phyloP scores from a whole-genome alignment of 805 yeast species.

The Lachancea cidri region DNA sequence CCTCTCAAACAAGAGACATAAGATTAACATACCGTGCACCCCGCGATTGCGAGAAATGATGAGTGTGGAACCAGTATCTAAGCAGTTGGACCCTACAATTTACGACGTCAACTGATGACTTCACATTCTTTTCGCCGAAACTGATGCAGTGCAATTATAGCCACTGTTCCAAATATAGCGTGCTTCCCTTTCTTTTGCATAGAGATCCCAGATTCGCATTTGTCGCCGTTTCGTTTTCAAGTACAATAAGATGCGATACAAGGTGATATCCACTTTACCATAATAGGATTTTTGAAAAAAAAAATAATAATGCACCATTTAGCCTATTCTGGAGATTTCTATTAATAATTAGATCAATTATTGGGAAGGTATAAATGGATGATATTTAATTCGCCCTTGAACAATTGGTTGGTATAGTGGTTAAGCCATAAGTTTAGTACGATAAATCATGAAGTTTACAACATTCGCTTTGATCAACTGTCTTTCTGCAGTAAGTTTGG shows the following conservation, averaged over 20 bases:
- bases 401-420: no score
- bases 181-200: background rate
- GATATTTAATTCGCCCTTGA: no score
- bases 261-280: background rate
- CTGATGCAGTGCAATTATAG: no score
- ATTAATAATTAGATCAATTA: background rate
- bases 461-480: slow-evolving; percentile 3
- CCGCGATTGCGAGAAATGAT: background rate
- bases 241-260: background rate
- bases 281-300: background rate
- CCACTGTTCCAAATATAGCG: background rate
- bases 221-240: background rate
- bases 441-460: slow-evolving; percentile 9
- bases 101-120: background rate
- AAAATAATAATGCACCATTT: background rate
- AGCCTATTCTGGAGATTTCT: background rate
- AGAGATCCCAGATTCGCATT: background rate
- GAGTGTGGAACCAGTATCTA: background rate
- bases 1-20: background rate
- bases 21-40: background rate
- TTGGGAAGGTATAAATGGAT: background rate
- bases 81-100: background rate
- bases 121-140: no score
- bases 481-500: slow-evolving; percentile 5
- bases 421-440: background rate